phyloP scores from a whole-genome alignment of 257 asterid genomes.

The Prunella vulgaris region DNA sequence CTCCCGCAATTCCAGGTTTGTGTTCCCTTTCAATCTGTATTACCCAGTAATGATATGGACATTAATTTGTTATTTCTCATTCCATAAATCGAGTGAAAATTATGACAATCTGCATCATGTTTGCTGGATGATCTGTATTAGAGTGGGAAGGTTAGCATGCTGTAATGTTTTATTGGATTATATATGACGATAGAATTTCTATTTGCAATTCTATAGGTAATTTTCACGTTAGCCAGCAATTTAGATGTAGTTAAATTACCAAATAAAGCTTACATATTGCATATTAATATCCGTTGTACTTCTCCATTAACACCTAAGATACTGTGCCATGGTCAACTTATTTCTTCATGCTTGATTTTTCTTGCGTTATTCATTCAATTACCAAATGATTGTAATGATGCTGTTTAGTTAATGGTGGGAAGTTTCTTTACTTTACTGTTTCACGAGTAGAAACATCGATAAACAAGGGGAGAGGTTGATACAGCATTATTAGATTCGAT shows the following conservation, averaged over 20 bases:
- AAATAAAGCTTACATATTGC: neutral
- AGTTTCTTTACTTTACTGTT: neutral
- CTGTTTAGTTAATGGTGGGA: neutral
- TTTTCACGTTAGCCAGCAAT: neutral
- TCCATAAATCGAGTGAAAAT: neutral
- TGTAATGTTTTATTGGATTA: neutral
- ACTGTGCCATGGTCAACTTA: neutral
- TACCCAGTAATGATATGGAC: constrained; percentile 4
- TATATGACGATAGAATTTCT: neutral
- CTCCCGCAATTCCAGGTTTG: constrained; percentile 47
- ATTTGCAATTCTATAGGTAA: neutral
- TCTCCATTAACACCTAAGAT: neutral
- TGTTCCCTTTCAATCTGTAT: constrained; percentile 9
- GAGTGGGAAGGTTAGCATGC: neutral
- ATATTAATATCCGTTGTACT: neutral
- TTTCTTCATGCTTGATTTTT: neutral
- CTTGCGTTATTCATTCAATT: neutral
- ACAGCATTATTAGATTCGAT: neutral
- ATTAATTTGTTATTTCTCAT: constrained; percentile 13
- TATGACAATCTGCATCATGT: neutral
- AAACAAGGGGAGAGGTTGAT: neutral
- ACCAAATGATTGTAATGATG: neutral
- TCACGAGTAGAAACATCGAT: neutral
- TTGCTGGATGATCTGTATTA: neutral
- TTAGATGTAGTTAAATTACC: neutral